Evolutionary conservation across 306 rosid genomes (phyloP), one percentile per base, ranked within the genome.

Genomic region (Prunus armeniaca): DNA sequence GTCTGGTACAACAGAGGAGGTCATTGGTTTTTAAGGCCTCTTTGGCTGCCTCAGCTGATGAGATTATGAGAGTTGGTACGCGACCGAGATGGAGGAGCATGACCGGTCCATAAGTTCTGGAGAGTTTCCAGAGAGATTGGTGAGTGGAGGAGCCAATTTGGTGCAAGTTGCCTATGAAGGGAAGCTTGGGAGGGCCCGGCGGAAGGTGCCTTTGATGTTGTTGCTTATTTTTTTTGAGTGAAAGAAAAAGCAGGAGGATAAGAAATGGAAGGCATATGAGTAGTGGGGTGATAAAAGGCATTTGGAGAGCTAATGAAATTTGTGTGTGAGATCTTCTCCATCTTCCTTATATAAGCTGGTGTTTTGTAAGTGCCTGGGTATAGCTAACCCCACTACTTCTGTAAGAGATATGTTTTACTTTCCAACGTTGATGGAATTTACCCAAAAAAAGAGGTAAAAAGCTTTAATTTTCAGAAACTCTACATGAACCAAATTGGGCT

Each of bases 81-180:
- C 43, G 19, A 5, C 88, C 88, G 0, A 88, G 71, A 6, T 71
- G 77, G 9, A 90, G 30, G 11, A 65, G 76, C 89, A 90, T 87
- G 65, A 90, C 71, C n/a, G 93, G 86, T 1, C 91, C 91, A 18
- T 88, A 68, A 11, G 12, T 75, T 58, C 75, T 82, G 55, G 93
- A 75, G 27, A 76, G 96, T n/a, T 71, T 15, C 18, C 75, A 72
- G 61, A 86, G 61, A 45, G 68, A 78, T 11, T 25, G 63, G 54
- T 88, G 69, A 54, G 61, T 81, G 64, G 79, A 74, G 20, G 11
- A 18, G 17, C 79, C 70, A 67, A 89, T 70, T 2, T 72, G 91
- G 84, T 86, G 92, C 0, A 90, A 70, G 72, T 90, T 87, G 3
- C 92, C 92, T 0, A 88, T 80, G n/a, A 88, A 28, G 11, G 96